These are phyloP conservation scores for Emydomyces testavorans DNA, from an alignment of 2,329 filamentous ascomycete genomes.

Conservation along the genomic window DNA sequence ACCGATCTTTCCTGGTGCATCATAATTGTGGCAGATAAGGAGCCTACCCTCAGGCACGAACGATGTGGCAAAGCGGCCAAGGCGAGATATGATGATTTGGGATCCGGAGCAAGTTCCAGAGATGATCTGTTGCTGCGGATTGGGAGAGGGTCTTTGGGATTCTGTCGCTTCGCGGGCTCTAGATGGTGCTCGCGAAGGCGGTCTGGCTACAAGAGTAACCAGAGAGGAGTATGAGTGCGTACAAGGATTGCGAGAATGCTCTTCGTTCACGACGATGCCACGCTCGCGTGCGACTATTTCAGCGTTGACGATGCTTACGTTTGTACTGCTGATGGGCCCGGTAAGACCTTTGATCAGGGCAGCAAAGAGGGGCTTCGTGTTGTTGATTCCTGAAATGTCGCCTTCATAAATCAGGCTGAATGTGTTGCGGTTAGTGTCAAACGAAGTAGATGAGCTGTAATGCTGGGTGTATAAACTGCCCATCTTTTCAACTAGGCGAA, in stretches of 20 bases:
- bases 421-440: conserved; percentile 48
- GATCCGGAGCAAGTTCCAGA: conserved; percentile 31
- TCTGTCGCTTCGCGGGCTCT: conserved; percentile 26
- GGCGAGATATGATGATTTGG: conserved; percentile 52
- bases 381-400: conserved; percentile 57
- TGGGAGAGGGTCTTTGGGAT: conserved; percentile 12
- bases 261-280: conserved; percentile 66
- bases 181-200: conserved; percentile 26
- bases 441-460: conserved; percentile 37
- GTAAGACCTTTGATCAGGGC: conserved; percentile 68
- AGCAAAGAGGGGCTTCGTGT: conserved; percentile 67
- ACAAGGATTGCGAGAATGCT: conserved; percentile 49
- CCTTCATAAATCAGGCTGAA: conserved; percentile 72
- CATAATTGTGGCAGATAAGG: conserved; percentile 70
- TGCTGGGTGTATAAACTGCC: conserved; percentile 69
- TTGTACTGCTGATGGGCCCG: conserved; percentile 54
- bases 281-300: conserved; percentile 63
- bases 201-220: conserved; percentile 54
- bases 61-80: conserved; percentile 61
- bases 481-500: conserved; percentile 66
- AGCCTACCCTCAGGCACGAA: conserved; percentile 64
- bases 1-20: conserved; percentile 71
- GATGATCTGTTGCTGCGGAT: conserved; percentile 41
- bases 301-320: conserved; percentile 77
- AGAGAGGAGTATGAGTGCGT: conserved; percentile 58